Evolutionary conservation across 2,329 filamentous ascomycete genomes (phyloP).

Genomic region (Fusarium goolgardi): DNA sequence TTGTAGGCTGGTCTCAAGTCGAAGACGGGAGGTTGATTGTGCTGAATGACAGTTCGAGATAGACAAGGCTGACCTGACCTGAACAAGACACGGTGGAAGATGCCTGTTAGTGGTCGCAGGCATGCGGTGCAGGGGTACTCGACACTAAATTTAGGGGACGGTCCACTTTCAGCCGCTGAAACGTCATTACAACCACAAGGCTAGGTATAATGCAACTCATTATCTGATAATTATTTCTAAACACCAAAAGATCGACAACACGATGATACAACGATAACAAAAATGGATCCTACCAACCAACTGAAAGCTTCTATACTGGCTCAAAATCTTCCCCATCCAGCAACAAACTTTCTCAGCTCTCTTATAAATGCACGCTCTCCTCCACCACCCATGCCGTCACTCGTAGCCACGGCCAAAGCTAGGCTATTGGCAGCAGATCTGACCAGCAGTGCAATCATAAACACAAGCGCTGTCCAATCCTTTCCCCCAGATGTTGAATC

Average conservation of each 20-base stretch:
- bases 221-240: conserved; percentile 10
- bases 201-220: conserved; percentile 12
- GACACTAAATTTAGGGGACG: conserved; percentile 38
- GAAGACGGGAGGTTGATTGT: not conserved
- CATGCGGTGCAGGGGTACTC: conserved; percentile 25
- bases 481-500: conserved; percentile 68
- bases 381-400: conserved; percentile 72
- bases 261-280: conserved; percentile 15
- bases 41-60: conserved; percentile 15
- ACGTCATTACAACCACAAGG: conserved; percentile 44
- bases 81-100: conserved; percentile 38
- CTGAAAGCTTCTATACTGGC: conserved; percentile 62
- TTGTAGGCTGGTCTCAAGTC: not conserved
- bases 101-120: conserved; percentile 28
- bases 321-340: conserved; percentile 65
- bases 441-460: conserved; percentile 62
- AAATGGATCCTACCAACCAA: conserved; percentile 58
- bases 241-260: conserved; percentile 16
- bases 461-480: conserved; percentile 53
- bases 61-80: conserved; percentile 32
- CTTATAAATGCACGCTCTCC: conserved; percentile 69
- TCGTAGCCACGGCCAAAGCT: conserved; percentile 83
- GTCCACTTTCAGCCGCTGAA: conserved; percentile 39
- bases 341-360: conserved; percentile 69
- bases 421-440: conserved; percentile 85